Evolutionary conservation across 169 alveolate genomes (phyloP), one percentile per base, ranked within the genome.

Genomic region (Besnoitia besnoiti): DNA sequence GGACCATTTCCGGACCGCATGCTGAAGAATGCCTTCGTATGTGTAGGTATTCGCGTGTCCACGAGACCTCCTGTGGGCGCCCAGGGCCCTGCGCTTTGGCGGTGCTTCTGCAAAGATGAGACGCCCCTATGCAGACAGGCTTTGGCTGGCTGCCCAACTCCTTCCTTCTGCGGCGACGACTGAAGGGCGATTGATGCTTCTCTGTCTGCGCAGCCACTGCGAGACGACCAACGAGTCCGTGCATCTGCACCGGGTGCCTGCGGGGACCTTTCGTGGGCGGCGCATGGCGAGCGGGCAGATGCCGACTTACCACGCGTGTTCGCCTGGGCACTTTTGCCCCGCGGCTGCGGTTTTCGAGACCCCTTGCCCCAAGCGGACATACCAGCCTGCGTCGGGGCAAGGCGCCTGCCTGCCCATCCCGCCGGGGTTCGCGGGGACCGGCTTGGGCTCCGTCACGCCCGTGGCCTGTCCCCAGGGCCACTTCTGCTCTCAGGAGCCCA

Each of bases 271-370:
- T 35, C 39, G 80, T 0, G 80, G 80, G 39, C 80, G 80, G 7
- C 80, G 80, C 39, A 67, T 67, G 80, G 80, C 80, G 42, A 67
- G 80, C 80, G 80, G 80, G 12, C 21, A 30, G 39, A 30, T 67
- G 80, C 3, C 12, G 80, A 67, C 39, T 14, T 33, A 3, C n/a
- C 44, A 35, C 44, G 61, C 0, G 40, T 90, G 93, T 37, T 85
- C 88, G n/a, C 42, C 79, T 8, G 93, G 93, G 39, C 35, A 42
- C 61, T 75, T 76, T 89, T 90, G 93, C 27, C 89, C 89, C 27
- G 44, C 46, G 16, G 82, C 47, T 3, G 82, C 82, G n/a, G 46
- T 37, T 42, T 35, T 37, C 19, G 59, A 24, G 12, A 77, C 87
- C 21, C 44, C 50, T 30, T 77, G 87, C 59, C 61, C 30, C 1